Percentiles rank a stretch among this genome's conserved stretches.
Evolutionary conservation across 2,329 filamentous ascomycete species (phyloP).

Genomic region (Aspergillus luchuensis): DNA sequence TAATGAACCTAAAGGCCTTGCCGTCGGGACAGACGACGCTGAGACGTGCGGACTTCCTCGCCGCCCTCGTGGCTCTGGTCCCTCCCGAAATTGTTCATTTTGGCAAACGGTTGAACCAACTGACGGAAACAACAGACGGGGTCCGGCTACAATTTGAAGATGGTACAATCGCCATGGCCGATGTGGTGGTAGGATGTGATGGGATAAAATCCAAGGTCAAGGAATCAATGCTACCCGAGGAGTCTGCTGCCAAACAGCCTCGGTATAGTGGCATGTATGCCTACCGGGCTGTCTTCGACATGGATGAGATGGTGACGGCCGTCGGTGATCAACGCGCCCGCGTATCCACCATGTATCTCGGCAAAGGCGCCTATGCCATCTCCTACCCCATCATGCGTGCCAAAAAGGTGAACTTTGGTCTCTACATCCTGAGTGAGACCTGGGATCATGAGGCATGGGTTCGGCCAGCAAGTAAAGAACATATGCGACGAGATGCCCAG

Average conservation of each 20-base stretch:
- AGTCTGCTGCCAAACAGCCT: slow-evolving; percentile 15
- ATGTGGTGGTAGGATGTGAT: slow-evolving; percentile 42
- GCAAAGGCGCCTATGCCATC: slow-evolving; percentile 33
- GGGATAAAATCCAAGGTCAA: slow-evolving; percentile 37
- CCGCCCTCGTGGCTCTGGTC: slow-evolving; percentile 34
- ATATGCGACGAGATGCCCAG: slow-evolving; percentile 30
- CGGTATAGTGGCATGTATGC: slow-evolving; percentile 39
- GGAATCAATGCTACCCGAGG: slow-evolving; percentile 28
- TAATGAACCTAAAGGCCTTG: slow-evolving; percentile 35
- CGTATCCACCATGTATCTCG: slow-evolving; percentile 36
- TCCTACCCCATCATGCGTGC: slow-evolving; percentile 39
- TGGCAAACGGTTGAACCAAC: slow-evolving; percentile 32
- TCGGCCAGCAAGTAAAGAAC: slow-evolving; percentile 30
- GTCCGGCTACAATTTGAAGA: slow-evolving; percentile 34
- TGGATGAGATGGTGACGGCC: slow-evolving; percentile 34
- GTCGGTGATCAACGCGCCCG: slow-evolving; percentile 36
- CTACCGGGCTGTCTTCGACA: slow-evolving; percentile 39
- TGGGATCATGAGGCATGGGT: slow-evolving; percentile 38
- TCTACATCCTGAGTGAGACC: slow-evolving; percentile 30
- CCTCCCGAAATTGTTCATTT: slow-evolving; percentile 35
- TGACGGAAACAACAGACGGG: slow-evolving; percentile 20
- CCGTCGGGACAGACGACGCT: slow-evolving; percentile 37
- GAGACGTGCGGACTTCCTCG: slow-evolving; percentile 37
- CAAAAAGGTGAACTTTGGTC: slow-evolving; percentile 36
- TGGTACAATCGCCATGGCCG: slow-evolving; percentile 29